A percentile compares a stretch with the other conserved stretches of the same genome.
phyloP scores from a whole-genome alignment of 176 grass and related monocot genomes.

The Thalia dealbata region DNA sequence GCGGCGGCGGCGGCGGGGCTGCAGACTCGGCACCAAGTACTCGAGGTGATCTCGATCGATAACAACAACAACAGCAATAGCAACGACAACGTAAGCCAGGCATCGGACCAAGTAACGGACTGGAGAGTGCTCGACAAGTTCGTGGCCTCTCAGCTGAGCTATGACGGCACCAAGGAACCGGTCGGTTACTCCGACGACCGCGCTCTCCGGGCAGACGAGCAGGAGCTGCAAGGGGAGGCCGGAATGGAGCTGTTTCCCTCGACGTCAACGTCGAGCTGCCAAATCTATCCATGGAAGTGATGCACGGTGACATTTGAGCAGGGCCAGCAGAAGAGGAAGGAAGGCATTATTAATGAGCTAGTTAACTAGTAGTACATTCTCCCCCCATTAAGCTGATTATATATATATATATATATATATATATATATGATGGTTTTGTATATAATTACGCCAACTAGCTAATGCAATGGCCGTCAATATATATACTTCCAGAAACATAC shows the following conservation, averaged over 20 bases:
- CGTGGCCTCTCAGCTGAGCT: slow-evolving; percentile 82
- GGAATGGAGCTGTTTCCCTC: slow-evolving; percentile 40
- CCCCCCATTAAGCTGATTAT: background rate
- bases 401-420: too few relatives aligned
- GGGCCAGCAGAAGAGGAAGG: too few relatives aligned
- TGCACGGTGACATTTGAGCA: too few relatives aligned
- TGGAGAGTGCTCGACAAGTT: slow-evolving; percentile 95
- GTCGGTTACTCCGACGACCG: slow-evolving; percentile 33
- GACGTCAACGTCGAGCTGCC: slow-evolving; percentile 70
- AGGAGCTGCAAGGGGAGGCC: slow-evolving; percentile 25
- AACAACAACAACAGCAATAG: background rate
- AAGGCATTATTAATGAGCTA: background rate
- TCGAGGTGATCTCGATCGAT: background rate
- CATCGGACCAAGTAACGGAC: slow-evolving; percentile 16
- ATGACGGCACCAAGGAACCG: slow-evolving; percentile 47
- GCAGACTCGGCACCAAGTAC: slow-evolving; percentile 45
- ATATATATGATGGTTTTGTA: slow-evolving; percentile 8
- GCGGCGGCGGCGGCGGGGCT: background rate
- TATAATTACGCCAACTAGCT: background rate
- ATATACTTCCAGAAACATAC: too few relatives aligned
- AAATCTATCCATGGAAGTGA: slow-evolving; percentile 96
- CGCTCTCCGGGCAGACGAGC: slow-evolving; percentile 57
- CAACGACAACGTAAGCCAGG: slow-evolving; percentile 1
- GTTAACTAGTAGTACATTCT: background rate
- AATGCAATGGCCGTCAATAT: background rate